phyloP scores from a whole-genome alignment of 2,329 filamentous ascomycete genomes.

The Orbilia blumenaviensis region DNA sequence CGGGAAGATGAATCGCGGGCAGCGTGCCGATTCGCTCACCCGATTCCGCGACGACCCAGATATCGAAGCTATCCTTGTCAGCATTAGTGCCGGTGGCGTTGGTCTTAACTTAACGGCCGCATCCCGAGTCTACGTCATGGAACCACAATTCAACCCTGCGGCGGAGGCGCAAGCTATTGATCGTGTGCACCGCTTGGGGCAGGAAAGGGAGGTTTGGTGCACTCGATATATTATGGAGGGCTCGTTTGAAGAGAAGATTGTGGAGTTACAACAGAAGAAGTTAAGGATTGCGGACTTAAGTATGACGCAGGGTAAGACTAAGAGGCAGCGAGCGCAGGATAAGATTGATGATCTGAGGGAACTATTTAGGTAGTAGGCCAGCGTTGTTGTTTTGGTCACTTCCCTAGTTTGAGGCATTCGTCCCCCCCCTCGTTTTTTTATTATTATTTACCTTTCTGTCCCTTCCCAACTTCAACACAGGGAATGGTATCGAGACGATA shows the following conservation, averaged over 20 bases:
- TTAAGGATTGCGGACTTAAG: conserved; percentile 86
- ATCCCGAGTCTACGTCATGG: conserved; percentile 94
- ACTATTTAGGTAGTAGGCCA: conserved; percentile 37
- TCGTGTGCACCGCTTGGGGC: conserved; percentile 85
- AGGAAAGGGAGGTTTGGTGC: conserved; percentile 86
- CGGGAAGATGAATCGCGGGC: conserved; percentile 55
- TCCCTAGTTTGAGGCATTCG: too few relatives aligned
- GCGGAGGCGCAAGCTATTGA: conserved; percentile 94
- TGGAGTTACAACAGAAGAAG: conserved; percentile 90
- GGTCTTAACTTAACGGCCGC: conserved; percentile 55
- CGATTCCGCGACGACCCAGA: conserved; percentile 56
- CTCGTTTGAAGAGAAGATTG: conserved; percentile 94
- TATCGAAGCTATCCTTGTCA: conserved; percentile 58
- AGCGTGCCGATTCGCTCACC: conserved; percentile 56
- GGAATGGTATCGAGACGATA: neutral
- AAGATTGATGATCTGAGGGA: conserved; percentile 51
- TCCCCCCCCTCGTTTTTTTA: neutral
- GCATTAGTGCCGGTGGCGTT: conserved; percentile 59
- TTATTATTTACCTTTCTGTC: neutral
- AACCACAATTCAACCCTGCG: conserved; percentile 96
- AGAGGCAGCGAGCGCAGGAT: conserved; percentile 45
- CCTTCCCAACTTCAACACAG: neutral
- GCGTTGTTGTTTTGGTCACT: neutral
- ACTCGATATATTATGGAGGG: conserved; percentile 74
- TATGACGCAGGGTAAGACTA: conserved; percentile 73